Evolutionary conservation across 306 rosid species (phyloP).

Genomic region (Lagenaria siceraria): DNA sequence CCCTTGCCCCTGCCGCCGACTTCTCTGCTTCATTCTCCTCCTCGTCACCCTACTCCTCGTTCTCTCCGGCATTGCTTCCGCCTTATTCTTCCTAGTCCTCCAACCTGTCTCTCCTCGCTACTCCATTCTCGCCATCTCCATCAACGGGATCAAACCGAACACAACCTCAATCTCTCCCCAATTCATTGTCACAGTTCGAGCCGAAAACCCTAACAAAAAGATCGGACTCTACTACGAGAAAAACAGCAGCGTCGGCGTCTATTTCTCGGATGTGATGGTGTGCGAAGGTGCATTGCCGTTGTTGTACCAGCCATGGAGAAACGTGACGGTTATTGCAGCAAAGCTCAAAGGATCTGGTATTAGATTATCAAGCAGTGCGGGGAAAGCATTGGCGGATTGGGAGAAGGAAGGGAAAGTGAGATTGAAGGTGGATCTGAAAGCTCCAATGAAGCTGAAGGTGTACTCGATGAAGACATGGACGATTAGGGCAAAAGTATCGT

Average conservation of each 20-base stretch:
- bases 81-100: conserved; percentile 42
- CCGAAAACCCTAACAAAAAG: conserved; percentile 45
- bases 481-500: conserved; percentile 39
- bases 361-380: conserved; percentile 14
- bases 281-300: conserved; percentile 44
- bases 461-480: conserved; percentile 48
- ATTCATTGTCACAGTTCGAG: conserved; percentile 31
- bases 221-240: conserved; percentile 57
- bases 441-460: conserved; percentile 47
- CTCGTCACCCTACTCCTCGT: conserved; percentile 16
- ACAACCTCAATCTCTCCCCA: conserved; percentile 30
- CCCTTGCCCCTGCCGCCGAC: conserved; percentile 21
- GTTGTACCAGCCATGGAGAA: conserved; percentile 56
- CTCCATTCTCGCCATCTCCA: conserved; percentile 28
- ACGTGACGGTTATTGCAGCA: conserved; percentile 38
- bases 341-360: conserved; percentile 33
- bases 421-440: conserved; percentile 31
- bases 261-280: conserved; percentile 22
- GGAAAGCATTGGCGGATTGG: conserved; percentile 15
- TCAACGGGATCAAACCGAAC: conserved; percentile 37
- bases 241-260: conserved; percentile 32
- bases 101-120: conserved; percentile 42
- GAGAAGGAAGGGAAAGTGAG: conserved; percentile 30
- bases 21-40: conserved; percentile 35
- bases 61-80: conserved; percentile 31